Conservation (phyloP, 2,329 filamentous ascomycete species). For the Aphanoascus verrucosus region DNA sequence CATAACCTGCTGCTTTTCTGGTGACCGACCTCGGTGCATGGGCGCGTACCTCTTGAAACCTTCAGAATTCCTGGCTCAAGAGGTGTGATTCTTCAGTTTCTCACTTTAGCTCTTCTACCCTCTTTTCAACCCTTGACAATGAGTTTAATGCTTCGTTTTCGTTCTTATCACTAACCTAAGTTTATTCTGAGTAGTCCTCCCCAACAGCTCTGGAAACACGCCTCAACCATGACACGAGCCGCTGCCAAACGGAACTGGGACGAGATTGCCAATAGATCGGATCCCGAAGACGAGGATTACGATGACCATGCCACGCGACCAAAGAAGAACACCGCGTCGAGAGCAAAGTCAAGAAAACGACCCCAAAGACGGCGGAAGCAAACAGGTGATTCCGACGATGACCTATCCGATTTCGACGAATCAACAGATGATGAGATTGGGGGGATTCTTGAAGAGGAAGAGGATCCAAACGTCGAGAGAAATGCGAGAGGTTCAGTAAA, state of each 20-base stretch:
- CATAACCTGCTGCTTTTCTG: background rate
- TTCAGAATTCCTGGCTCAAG: too few species aligned
- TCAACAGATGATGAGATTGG: constrained; percentile 12
- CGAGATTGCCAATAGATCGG: constrained; percentile 34
- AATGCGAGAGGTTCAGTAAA: constrained; percentile 49
- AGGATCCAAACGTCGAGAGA: constrained; percentile 33
- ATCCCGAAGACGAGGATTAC: constrained; percentile 35
- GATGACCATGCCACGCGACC: constrained; percentile 27
- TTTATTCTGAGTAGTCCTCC: constrained; percentile 9
- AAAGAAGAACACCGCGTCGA: constrained; percentile 22
- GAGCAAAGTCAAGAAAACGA: constrained; percentile 24
- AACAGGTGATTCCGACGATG: constrained; percentile 36
- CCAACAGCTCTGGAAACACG: constrained; percentile 10
- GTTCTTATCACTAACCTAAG: constrained; percentile 12
- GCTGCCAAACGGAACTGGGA: constrained; percentile 32
- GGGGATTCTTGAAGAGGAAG: constrained; percentile 29
- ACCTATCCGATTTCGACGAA: constrained; percentile 30
- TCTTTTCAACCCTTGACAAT: background rate
- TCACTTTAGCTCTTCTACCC: background rate
- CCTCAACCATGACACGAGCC: constrained; percentile 24
- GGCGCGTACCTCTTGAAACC: too few species aligned
- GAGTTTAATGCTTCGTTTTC: background rate
- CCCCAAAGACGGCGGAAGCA: constrained; percentile 29
- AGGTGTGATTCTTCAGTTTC: background rate
- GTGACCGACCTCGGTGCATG: background rate